These are phyloP conservation scores for Scheffersomyces stipitis DNA, from an alignment of 805 yeast genomes.

Conservation along the genomic window DNA sequence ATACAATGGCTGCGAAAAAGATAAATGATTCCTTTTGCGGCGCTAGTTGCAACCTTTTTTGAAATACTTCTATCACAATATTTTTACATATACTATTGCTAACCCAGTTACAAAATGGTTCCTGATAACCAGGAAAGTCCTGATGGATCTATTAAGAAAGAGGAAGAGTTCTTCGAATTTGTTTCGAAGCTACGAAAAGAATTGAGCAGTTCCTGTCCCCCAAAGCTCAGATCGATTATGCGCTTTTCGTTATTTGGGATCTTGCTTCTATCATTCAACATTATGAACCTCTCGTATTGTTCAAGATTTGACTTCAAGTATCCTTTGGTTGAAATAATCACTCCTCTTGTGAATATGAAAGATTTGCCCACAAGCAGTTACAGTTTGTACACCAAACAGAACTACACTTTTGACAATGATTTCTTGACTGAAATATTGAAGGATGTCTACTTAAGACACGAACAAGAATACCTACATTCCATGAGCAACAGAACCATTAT, in stretches of 20 bases:
- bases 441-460: constrained; percentile 20
- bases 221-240: too few species aligned
- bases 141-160: too few species aligned
- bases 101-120: too few species aligned
- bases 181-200: too few species aligned
- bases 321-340: constrained; percentile 17
- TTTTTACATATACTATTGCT: background rate
- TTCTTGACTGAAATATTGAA: constrained; percentile 7
- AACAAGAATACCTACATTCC: constrained; percentile 14
- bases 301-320: constrained; percentile 6
- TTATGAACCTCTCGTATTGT: constrained; percentile 5
- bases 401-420: constrained; percentile 1
- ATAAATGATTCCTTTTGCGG: background rate
- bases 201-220: too few species aligned
- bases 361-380: constrained; percentile 1
- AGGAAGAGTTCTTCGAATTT: too few species aligned
- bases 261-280: too few species aligned
- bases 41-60: background rate
- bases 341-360: background rate
- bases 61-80: background rate
- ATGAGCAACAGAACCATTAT: constrained; percentile 16
- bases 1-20: constrained; percentile 3
- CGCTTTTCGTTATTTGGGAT: too few species aligned
- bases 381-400: background rate
- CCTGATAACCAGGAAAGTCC: too few species aligned